These are phyloP conservation scores for Stylosanthes scabra DNA, from an alignment of 331 rosid genomes.

Conservation along the genomic window DNA sequence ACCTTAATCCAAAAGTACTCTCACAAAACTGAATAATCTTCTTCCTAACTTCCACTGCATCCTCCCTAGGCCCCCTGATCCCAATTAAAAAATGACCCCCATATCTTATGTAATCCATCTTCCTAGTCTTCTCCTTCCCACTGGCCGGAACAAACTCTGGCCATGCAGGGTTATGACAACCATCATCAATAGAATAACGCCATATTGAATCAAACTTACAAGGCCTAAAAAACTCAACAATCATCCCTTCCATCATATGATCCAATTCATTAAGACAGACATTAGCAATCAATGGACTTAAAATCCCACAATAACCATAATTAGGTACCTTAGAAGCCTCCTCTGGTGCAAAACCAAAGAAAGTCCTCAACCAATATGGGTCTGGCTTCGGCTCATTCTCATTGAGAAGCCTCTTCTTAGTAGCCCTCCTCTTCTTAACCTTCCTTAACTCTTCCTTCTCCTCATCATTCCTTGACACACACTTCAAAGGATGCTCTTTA, in stretches of 20 bases:
- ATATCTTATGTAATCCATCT: slow-evolving; percentile 83
- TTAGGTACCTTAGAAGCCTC: slow-evolving; percentile 85
- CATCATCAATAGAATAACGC: slow-evolving; percentile 80
- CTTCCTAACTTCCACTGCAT: slow-evolving; percentile 81
- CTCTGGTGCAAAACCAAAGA: slow-evolving; percentile 90
- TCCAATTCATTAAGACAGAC: slow-evolving; percentile 87
- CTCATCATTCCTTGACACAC: no score
- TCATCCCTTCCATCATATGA: slow-evolving; percentile 91
- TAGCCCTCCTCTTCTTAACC: slow-evolving; percentile 77
- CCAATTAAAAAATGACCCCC: slow-evolving; percentile 96
- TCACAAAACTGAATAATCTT: slow-evolving; percentile 91
- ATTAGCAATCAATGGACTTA: slow-evolving; percentile 83
- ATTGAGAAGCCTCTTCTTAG: slow-evolving; percentile 88
- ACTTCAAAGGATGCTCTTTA: slow-evolving; percentile 38
- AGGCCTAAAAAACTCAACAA: slow-evolving; percentile 79
- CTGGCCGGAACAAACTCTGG: slow-evolving; percentile 98
- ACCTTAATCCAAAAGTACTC: slow-evolving; percentile 72
- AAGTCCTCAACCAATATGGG: slow-evolving; percentile 89
- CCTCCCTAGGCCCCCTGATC: slow-evolving; percentile 93
- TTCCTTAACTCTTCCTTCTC: slow-evolving; percentile 67
- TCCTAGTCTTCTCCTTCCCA: slow-evolving; percentile 97
- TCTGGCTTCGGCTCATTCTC: slow-evolving; percentile 99
- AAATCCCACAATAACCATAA: slow-evolving; percentile 94
- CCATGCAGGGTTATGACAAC: slow-evolving; percentile 91
- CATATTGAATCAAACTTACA: slow-evolving; percentile 97